Evolutionary conservation across 2,329 filamentous ascomycete species (phyloP), one percentile per base, ranked within the genome.

Genomic region (Phyllosticta paracitricarpa): DNA sequence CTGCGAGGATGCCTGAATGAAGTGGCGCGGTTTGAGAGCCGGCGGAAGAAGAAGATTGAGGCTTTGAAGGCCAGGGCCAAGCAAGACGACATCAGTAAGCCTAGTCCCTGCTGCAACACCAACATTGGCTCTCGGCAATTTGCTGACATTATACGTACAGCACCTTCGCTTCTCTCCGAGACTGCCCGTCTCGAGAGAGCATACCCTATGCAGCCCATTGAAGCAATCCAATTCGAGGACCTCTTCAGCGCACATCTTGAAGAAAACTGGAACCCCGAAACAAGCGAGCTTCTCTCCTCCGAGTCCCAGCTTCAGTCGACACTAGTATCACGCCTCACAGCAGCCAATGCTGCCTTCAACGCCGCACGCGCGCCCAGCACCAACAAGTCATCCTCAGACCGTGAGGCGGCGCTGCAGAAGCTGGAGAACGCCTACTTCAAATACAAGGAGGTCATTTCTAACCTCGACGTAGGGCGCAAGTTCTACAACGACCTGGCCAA

Each of bases 401-500:
- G 94, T 14, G 93, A 97, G 72, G 83, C 88, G 66, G 91, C 91
- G 0, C 76, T 99, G 56, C 94, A 99, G 74, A 85, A 83, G 64
- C 79, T 99, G 9, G 93, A 97, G 73, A 91, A 89, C 65, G 93
- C 91, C 0, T 97, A 96, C 72, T 86, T 91, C 74, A 95, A 93
- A 75, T 97, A 97, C 78, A 96, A 96, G 76, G 93, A 99, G 72
- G 90, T 97, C 61, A 85, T 96, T 62, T 89, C 84, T 65, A 96
- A 97, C 70, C 81, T 97, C 2, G 93, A 97, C 66, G 89, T 89
- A 0, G 94, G 91, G 0, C 82, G 93, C 59, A 97, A 94, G 72
- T 99, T 99, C 72, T 99, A 97, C 78, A 99, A 99, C 67, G 92
- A 97, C 70, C 81, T 99, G 4, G 89, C 89, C 55, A 89, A 88